These are phyloP conservation scores for Didymella keratinophila DNA, from an alignment of 2,329 filamentous ascomycete species.

Conservation along the genomic window DNA sequence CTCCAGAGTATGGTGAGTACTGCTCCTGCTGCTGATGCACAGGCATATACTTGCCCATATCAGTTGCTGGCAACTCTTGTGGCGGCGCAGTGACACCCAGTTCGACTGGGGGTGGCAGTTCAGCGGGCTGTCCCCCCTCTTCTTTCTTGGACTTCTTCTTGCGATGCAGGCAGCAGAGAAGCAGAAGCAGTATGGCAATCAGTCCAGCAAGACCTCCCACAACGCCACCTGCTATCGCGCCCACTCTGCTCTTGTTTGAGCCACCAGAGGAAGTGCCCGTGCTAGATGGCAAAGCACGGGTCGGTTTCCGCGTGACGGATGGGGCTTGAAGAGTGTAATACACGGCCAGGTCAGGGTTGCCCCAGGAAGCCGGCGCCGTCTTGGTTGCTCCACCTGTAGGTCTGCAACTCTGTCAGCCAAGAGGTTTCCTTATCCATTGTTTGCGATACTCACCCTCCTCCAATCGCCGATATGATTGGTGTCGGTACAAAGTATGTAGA, in stretches of 20 bases:
- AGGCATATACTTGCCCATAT: slow-evolving; percentile 39
- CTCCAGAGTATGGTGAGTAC: slow-evolving; percentile 11
- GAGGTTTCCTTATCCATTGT: slow-evolving; percentile 18
- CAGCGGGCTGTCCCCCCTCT: slow-evolving; percentile 8
- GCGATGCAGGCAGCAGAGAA: slow-evolving; percentile 49
- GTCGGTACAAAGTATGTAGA: slow-evolving; percentile 64
- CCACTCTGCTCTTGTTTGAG: slow-evolving; percentile 40
- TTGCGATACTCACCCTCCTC: slow-evolving; percentile 45
- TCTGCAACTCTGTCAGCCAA: slow-evolving; percentile 35
- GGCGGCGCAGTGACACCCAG: slow-evolving; percentile 40
- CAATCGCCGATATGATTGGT: slow-evolving; percentile 59
- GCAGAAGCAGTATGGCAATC: slow-evolving; percentile 42
- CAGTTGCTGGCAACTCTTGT: slow-evolving; percentile 41
- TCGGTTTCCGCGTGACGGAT: slow-evolving; percentile 59
- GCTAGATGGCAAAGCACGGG: slow-evolving; percentile 52
- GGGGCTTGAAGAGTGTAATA: slow-evolving; percentile 63
- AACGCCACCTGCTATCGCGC: slow-evolving; percentile 52
- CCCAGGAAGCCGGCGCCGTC: slow-evolving; percentile 61
- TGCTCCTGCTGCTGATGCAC: slow-evolving; percentile 35
- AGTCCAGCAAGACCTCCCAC: slow-evolving; percentile 50
- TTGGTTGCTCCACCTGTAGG: slow-evolving; percentile 63
- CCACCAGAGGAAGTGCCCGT: slow-evolving; percentile 27
- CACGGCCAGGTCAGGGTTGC: slow-evolving; percentile 59
- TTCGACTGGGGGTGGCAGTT: slow-evolving; percentile 40
- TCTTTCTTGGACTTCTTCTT: slow-evolving; percentile 45